Evolutionary conservation across 768 basidiomycete species (phyloP).

Genomic region (Trametopsis cervina): DNA sequence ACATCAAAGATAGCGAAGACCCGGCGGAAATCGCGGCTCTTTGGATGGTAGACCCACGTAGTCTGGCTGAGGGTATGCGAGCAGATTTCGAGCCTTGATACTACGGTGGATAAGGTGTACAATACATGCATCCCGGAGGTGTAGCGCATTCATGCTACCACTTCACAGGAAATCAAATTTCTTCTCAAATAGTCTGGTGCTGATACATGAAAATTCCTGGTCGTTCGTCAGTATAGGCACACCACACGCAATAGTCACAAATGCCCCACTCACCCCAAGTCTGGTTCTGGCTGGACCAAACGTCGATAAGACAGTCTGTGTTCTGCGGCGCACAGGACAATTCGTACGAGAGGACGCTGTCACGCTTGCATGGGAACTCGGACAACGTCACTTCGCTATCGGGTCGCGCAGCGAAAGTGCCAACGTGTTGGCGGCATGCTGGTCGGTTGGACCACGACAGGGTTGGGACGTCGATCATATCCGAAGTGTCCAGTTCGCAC

Average conservation of each 20-base stretch:
- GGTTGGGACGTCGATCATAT: slow-evolving; percentile 14
- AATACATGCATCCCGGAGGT: too few species aligned
- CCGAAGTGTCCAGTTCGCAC: slow-evolving; percentile 13
- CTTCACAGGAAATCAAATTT: too few species aligned
- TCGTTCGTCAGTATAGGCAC: background rate
- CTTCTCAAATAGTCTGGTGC: slow-evolving; percentile 16
- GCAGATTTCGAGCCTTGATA: slow-evolving; percentile 28
- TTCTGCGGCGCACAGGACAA: slow-evolving; percentile 13
- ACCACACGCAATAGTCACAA: background rate
- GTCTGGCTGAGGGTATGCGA: slow-evolving; percentile 59
- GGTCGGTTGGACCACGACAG: slow-evolving; percentile 18
- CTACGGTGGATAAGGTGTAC: too few species aligned
- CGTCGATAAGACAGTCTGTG: slow-evolving; percentile 19
- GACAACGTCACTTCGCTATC: slow-evolving; percentile 15
- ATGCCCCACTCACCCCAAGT: slow-evolving; percentile 20
- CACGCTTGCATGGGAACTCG: slow-evolving; percentile 21
- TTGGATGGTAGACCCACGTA: slow-evolving; percentile 77
- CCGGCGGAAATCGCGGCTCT: slow-evolving; percentile 35
- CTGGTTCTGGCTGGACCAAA: slow-evolving; percentile 20
- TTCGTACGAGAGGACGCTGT: slow-evolving; percentile 13
- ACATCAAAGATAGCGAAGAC: slow-evolving; percentile 14
- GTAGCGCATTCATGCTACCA: too few species aligned
- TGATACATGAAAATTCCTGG: slow-evolving; percentile 23
- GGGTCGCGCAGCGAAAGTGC: slow-evolving; percentile 11
- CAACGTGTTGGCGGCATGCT: slow-evolving; percentile 6